Evolutionary conservation across 2,329 filamentous ascomycete species (phyloP).

Genomic region (Penicillium rolfsii): DNA sequence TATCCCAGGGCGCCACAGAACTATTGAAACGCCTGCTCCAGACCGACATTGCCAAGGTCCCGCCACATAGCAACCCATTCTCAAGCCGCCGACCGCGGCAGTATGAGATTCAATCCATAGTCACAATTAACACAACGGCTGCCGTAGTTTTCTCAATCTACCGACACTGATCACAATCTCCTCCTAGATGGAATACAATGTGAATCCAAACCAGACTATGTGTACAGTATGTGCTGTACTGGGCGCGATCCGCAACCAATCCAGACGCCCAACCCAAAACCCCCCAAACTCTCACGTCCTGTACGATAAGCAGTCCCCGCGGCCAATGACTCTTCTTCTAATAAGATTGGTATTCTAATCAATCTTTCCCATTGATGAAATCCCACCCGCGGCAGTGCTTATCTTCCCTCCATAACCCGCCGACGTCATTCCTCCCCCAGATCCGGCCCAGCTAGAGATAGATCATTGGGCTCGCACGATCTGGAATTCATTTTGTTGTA

Average conservation of each 20-base stretch:
- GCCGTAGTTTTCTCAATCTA: too few relatives aligned
- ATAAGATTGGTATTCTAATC: neutral
- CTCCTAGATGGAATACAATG: neutral
- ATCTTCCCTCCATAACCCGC: neutral
- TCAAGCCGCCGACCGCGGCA: neutral
- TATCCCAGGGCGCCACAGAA: neutral
- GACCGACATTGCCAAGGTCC: neutral
- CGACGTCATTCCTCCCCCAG: conserved; percentile 4
- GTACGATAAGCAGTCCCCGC: conserved; percentile 4
- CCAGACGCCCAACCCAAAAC: too few relatives aligned
- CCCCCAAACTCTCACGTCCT: neutral
- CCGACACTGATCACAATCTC: neutral
- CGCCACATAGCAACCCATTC: neutral
- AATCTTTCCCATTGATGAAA: neutral
- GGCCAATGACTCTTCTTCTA: neutral
- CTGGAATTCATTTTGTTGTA: neutral
- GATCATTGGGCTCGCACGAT: neutral
- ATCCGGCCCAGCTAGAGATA: neutral
- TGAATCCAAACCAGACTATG: neutral
- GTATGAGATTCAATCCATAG: neutral
- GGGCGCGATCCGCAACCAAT: neutral
- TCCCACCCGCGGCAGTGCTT: neutral
- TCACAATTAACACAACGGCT: neutral
- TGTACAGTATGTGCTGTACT: neutral
- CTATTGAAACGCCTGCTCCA: neutral